phyloP scores from a whole-genome alignment of 148 eudicot genomes.

The Cornus florida region DNA sequence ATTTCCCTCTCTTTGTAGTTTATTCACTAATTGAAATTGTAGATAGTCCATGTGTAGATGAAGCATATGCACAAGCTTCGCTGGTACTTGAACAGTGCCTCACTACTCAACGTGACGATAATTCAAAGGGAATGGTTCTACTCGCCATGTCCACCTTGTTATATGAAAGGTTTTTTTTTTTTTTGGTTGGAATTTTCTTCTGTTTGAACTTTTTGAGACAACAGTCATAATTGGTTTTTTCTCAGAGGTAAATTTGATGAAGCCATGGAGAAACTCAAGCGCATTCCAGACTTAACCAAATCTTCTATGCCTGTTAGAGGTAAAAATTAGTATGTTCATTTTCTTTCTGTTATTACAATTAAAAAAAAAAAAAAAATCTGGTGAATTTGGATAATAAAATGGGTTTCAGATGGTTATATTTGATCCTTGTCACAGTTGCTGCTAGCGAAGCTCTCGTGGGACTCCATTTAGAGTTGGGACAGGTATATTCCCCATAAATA shows the following conservation, averaged over 20 bases:
- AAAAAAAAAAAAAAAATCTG: no score
- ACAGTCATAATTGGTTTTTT: neutral
- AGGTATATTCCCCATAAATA: slow-evolving; percentile 38
- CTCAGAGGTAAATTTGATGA: slow-evolving; percentile 63
- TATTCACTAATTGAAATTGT: neutral
- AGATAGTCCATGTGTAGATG: slow-evolving; percentile 46
- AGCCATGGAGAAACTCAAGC: slow-evolving; percentile 70
- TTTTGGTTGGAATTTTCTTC: neutral
- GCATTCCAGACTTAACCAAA: slow-evolving; percentile 52
- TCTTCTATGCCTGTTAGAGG: slow-evolving; percentile 69
- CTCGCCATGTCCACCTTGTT: slow-evolving; percentile 79
- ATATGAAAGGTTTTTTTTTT: slow-evolving; percentile 54
- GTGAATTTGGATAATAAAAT: neutral
- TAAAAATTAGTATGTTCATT: slow-evolving; percentile 14
- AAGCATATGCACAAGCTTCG: slow-evolving; percentile 63
- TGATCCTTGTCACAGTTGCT: slow-evolving; percentile 57
- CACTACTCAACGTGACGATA: slow-evolving; percentile 59
- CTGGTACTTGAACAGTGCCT: slow-evolving; percentile 85
- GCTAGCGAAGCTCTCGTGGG: slow-evolving; percentile 88
- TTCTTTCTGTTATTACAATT: neutral
- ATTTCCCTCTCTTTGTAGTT: neutral
- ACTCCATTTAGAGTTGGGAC: slow-evolving; percentile 64
- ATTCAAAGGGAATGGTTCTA: slow-evolving; percentile 63
- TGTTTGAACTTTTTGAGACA: neutral
- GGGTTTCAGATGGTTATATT: neutral